Evolutionary conservation across 768 basidiomycete genomes (phyloP), one percentile per base, ranked within the genome.

Genomic region (Trametes cingulata): DNA sequence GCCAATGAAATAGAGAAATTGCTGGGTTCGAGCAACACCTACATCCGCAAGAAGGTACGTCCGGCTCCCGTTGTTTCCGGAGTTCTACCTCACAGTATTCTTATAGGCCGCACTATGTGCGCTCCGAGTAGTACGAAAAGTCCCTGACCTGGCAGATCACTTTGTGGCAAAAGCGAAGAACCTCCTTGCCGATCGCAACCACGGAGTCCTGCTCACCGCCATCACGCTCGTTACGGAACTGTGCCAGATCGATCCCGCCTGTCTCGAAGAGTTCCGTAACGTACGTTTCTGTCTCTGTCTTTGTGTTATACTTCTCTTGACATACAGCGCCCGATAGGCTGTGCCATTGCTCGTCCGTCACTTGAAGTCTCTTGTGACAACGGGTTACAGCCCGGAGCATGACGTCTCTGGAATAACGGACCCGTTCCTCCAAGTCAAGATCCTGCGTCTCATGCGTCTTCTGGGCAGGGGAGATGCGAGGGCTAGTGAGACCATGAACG

Each of bases 401-500:
- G 97, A 99, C 66, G 97, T 99, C 10, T 93, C 94, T n/a, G 97
- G 97, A 37, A 97, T 99, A 74, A 98, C 97, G 15, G 95, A 96
- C 74, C 94, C 94, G 7, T 95, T 95, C 80, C 78, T 95, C 7
- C 94, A 96, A 73, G 87, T 95, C 66, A 99, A 98, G 75, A 86
- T 96, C 41, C 79, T 99, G 22, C 87, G 95, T 12, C 77, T 99
- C 39, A 77, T 99, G 45, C 85, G 95, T 33, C 68, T 97, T n/a
- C 84, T 98, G 24, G 97, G 96, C 8, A 86, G 78, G 67, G 90
- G 88, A 0, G 93, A 97, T 68, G 82, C 78, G 51, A 85, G 87
- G 69, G 93, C 95, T 6, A 95, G 93, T 67, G 96, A 98, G 69
- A 83, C 86, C 9, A 98, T 99, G 96, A 98, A 98, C 71, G 97